Percentiles rank a stretch among this genome's conserved stretches.
phyloP scores from a whole-genome alignment of 768 basidiomycete species.

The Pulveroboletus frians region DNA sequence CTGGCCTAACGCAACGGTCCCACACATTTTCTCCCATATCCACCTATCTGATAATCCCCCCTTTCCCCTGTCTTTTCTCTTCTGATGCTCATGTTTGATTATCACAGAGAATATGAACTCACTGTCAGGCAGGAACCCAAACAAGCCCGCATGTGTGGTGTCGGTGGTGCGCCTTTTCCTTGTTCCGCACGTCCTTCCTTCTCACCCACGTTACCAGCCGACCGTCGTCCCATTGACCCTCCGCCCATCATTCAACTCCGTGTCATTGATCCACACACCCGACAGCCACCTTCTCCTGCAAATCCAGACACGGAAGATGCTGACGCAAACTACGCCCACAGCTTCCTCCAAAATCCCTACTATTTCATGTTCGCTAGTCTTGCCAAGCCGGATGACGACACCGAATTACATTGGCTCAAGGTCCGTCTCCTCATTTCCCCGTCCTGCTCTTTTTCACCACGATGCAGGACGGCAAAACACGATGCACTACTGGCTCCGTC shows the following conservation, averaged over 20 bases:
- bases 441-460: not conserved
- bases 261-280: conserved; percentile 62
- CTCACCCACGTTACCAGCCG: conserved; percentile 47
- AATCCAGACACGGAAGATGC: conserved; percentile 31
- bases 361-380: conserved; percentile 95
- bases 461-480: conserved; percentile 78
- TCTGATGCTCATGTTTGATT: conserved; percentile 8
- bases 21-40: conserved; percentile 3
- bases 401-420: conserved; percentile 85
- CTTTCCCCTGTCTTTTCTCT: not conserved
- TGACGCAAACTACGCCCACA: conserved; percentile 44
- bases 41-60: conserved; percentile 13
- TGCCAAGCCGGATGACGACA: conserved; percentile 83
- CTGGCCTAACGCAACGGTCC: not conserved
- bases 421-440: conserved; percentile 29
- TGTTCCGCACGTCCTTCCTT: not conserved
- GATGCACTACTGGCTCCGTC: conserved; percentile 86
- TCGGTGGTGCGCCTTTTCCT: conserved; percentile 66
- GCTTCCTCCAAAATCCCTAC: conserved; percentile 84
- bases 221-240: conserved; percentile 94
- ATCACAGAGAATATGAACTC: conserved; percentile 73
- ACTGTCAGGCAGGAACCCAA: conserved; percentile 87
- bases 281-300: conserved; percentile 24
- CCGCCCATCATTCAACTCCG: conserved; percentile 95
- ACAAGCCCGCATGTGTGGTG: conserved; percentile 87